Evolutionary conservation across 2,329 filamentous ascomycete species (phyloP).

Genomic region (Penicillium hesseltinei): DNA sequence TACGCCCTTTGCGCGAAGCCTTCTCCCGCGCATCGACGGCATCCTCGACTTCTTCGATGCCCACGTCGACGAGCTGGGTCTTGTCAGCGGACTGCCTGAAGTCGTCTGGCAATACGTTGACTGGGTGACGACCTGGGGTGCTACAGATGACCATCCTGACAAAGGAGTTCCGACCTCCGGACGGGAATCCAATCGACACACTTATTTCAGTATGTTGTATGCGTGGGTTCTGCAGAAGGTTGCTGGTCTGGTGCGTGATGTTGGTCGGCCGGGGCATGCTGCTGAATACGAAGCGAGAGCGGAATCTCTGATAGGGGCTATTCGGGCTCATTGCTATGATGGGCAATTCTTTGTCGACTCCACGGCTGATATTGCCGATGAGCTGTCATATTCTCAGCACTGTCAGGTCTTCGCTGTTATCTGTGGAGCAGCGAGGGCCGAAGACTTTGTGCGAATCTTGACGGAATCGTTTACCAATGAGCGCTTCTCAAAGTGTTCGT

Average conservation of each 20-base stretch:
- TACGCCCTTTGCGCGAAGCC: constrained; percentile 19
- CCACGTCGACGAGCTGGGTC: constrained; percentile 19
- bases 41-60: constrained; percentile 26
- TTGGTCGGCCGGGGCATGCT: constrained; percentile 35
- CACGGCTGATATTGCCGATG: constrained; percentile 28
- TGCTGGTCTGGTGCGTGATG: constrained; percentile 31
- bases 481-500: constrained; percentile 36
- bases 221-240: constrained; percentile 38
- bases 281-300: constrained; percentile 29
- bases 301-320: constrained; percentile 17
- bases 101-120: constrained; percentile 38
- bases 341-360: constrained; percentile 35
- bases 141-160: constrained; percentile 31
- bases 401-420: constrained; percentile 34
- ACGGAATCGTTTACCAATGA: constrained; percentile 27
- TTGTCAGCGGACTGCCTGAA: constrained; percentile 24
- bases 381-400: constrained; percentile 28
- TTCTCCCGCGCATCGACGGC: constrained; percentile 26
- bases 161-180: constrained; percentile 44
- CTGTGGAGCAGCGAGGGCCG: constrained; percentile 18
- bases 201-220: constrained; percentile 45
- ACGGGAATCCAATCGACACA: constrained; percentile 37
- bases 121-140: constrained; percentile 35
- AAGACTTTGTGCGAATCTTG: constrained; percentile 26
- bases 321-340: constrained; percentile 32